Evolutionary conservation across 345 rosid species (phyloP), one percentile per base, ranked within the genome.

Genomic region (Citrus mangshanensis): DNA sequence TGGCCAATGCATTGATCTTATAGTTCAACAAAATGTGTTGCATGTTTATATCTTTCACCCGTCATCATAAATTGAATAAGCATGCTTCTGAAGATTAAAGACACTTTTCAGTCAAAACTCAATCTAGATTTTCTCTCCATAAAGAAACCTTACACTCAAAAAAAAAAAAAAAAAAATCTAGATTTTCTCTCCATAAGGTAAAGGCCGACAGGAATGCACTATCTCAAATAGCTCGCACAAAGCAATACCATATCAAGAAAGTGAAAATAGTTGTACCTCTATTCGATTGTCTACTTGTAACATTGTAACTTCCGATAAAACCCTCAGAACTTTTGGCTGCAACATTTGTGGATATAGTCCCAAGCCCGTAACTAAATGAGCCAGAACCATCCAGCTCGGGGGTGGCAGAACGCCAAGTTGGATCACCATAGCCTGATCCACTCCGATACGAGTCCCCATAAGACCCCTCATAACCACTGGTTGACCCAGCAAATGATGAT

Each of bases 331-430:
- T 86, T 82, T 85, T 87, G 54, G 77, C 84, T 63, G 95, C 75
- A 72, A 85, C 91, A 78, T 91, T 98, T 73, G 94, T 83, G 72
- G 88, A 88, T 83, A 89, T 83, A 81, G 83, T 85, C 72, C 88
- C 91, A 68, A 93, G 86, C 19, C 90, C 93, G 79, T 89, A 93
- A 69, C 91, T 82, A 80, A 91, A 91, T 54, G 94, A 84, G 25
- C 87, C 92, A 76, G 90, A 85, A 63, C 82, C 86, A 85, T 91
- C 93, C 42, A 90, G 78, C 81, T 91, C 98, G 61, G 86, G 84
- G 80, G 88, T 79, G 70, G 91, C 72, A 73, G 95, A 86, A 60
- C 89, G 89, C 98, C 99, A 96, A 58, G 95, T 83, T 76, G 95
- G 81, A 82, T 91, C 90, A 56, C 91, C 89, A 77, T 92, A 96